Evolutionary conservation across 1,284 basidiomycete genomes (phyloP).

Genomic region (Bjerkandera adusta): DNA sequence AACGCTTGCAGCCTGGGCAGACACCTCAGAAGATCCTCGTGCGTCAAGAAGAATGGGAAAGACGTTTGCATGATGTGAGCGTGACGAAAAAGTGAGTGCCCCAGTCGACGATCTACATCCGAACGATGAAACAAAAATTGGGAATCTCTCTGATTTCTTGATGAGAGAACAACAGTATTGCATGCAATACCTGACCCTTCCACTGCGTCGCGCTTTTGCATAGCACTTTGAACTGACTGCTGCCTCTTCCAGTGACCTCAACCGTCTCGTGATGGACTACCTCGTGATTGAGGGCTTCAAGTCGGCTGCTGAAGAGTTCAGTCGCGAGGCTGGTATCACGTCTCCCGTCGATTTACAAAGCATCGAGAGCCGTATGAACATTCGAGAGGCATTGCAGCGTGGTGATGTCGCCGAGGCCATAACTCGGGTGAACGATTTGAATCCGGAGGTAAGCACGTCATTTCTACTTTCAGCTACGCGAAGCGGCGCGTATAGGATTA

Average conservation of each 20-base stretch:
- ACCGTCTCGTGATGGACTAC: constrained; percentile 97
- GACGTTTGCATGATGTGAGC: constrained; percentile 68
- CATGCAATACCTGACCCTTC: constrained; percentile 78
- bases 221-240: constrained; percentile 35
- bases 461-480: constrained; percentile 13
- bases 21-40: constrained; percentile 52
- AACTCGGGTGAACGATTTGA: constrained; percentile 89
- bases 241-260: constrained; percentile 71
- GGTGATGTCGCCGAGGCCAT: constrained; percentile 96
- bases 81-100: constrained; percentile 74
- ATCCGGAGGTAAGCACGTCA: constrained; percentile 83
- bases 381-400: constrained; percentile 89
- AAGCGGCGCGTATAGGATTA: constrained; percentile 63
- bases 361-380: constrained; percentile 92
- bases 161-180: constrained; percentile 58
- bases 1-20: constrained; percentile 17
- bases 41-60: constrained; percentile 73
- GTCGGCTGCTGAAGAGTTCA: constrained; percentile 92
- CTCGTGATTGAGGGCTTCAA: constrained; percentile 98
- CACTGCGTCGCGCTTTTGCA: constrained; percentile 16
- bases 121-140: constrained; percentile 65
- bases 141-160: constrained; percentile 87
- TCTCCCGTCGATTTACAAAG: constrained; percentile 84
- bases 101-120: constrained; percentile 20
- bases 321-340: constrained; percentile 79